Conservation (phyloP, 2,329 filamentous ascomycete genomes). For the Orbilia brochopaga region DNA sequence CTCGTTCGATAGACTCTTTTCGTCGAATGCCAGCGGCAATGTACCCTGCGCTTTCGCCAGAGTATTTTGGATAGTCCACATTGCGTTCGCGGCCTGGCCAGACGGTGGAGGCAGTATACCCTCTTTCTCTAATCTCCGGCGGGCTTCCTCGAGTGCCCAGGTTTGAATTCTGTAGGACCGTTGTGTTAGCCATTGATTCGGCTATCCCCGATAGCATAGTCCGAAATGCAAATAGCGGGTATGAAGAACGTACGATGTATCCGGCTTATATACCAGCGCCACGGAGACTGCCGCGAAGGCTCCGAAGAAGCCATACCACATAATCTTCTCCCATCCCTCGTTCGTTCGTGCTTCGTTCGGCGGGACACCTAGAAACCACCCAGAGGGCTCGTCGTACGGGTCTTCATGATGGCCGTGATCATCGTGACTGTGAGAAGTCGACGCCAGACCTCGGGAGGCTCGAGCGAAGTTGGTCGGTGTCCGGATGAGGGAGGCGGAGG, state of each 20-base stretch:
- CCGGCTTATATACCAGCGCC: constrained; percentile 94
- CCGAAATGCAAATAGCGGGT: not conserved
- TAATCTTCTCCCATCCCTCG: constrained; percentile 93
- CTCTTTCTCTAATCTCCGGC: constrained; percentile 92
- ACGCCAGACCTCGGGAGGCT: constrained; percentile 33
- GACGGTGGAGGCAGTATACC: constrained; percentile 75
- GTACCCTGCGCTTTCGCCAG: constrained; percentile 28
- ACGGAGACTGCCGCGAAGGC: constrained; percentile 74
- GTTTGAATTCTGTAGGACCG: constrained; percentile 81
- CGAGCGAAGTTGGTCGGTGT: constrained; percentile 34
- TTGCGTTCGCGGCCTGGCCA: constrained; percentile 42
- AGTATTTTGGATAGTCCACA: constrained; percentile 46
- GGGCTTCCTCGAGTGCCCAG: constrained; percentile 96
- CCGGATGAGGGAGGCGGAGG: constrained; percentile 48
- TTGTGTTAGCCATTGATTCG: not conserved
- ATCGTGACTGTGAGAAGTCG: constrained; percentile 52
- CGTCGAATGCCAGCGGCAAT: constrained; percentile 22
- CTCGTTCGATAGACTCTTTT: constrained; percentile 38
- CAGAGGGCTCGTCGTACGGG: constrained; percentile 86
- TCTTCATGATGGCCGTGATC: constrained; percentile 67
- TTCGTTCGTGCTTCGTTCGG: constrained; percentile 94
- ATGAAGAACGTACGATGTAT: constrained; percentile 82
- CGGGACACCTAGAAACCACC: constrained; percentile 93
- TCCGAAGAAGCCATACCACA: constrained; percentile 83
- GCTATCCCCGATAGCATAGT: not conserved